Conservation (phyloP, 345 rosid genomes). For the Hirschfeldia incana region DNA sequence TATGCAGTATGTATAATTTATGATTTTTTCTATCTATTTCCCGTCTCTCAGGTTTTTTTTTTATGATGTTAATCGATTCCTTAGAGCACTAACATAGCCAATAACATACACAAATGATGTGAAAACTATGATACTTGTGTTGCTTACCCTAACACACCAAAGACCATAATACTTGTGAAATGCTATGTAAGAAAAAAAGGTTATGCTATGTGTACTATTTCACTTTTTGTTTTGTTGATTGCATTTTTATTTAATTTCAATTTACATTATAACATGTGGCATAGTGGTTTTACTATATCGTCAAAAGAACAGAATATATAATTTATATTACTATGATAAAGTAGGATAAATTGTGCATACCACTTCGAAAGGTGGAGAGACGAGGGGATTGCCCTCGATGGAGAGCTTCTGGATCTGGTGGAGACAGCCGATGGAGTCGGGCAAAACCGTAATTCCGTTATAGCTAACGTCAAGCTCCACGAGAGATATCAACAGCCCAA, state of each 20-base stretch:
- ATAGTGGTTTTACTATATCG: not conserved
- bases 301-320: not conserved
- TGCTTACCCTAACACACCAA: not conserved
- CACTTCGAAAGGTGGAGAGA: conserved; percentile 75
- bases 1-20: not conserved
- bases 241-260: not conserved
- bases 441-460: conserved; percentile 58
- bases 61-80: no score
- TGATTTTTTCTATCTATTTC: no score
- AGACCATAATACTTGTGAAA: not conserved
- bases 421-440: conserved; percentile 74
- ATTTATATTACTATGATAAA: not conserved
- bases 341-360: conserved; percentile 9
- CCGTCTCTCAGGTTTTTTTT: not conserved
- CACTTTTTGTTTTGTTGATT: not conserved
- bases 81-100: no score
- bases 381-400: conserved; percentile 83
- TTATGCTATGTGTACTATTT: not conserved
- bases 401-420: conserved; percentile 63
- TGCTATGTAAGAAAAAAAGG: not conserved
- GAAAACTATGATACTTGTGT: no score
- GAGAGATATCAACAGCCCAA: conserved; percentile 74
- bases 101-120: no score
- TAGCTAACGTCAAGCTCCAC: conserved; percentile 77
- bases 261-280: not conserved